These are phyloP conservation scores for Auriscalpium orientale DNA, from an alignment of 768 basidiomycete genomes.

Conservation along the genomic window DNA sequence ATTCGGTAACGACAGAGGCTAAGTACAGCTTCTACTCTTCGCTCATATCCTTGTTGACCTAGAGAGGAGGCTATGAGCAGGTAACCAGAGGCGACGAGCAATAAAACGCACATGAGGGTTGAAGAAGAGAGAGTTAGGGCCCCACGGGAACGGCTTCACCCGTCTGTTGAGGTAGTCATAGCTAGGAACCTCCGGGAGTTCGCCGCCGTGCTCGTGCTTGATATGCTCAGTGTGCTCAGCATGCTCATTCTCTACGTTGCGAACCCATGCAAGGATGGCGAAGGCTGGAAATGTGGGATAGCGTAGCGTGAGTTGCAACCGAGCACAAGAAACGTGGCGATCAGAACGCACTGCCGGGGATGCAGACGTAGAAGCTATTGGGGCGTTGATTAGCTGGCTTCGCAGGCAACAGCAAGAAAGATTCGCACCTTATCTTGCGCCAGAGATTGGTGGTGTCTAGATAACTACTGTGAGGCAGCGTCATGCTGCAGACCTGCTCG, in stretches of 20 bases:
- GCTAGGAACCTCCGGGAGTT: slow-evolving; percentile 60
- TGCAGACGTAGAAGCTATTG: slow-evolving; percentile 61
- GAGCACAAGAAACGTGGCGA: neutral
- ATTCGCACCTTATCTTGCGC: slow-evolving; percentile 75
- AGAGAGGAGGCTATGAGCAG: neutral
- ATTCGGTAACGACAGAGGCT: too few species aligned
- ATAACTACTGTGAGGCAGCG: slow-evolving; percentile 10
- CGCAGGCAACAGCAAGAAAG: neutral
- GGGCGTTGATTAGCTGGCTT: slow-evolving; percentile 8
- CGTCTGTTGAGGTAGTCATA: slow-evolving; percentile 76
- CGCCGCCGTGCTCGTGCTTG: slow-evolving; percentile 64
- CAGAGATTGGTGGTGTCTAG: slow-evolving; percentile 73
- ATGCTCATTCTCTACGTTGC: slow-evolving; percentile 54
- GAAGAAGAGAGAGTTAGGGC: slow-evolving; percentile 75
- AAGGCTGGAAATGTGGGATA: slow-evolving; percentile 8
- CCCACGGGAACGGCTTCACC: slow-evolving; percentile 81
- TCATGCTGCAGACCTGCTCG: neutral
- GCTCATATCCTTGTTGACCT: slow-evolving; percentile 64
- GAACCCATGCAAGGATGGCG: slow-evolving; percentile 35
- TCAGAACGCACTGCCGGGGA: slow-evolving; percentile 59
- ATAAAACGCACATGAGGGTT: slow-evolving; percentile 56
- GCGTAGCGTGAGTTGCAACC: neutral
- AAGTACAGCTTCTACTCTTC: slow-evolving; percentile 20
- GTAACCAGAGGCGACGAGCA: neutral
- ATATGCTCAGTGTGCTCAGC: slow-evolving; percentile 63